Base-by-base conservation (phyloP, 345 rosid genomes). In the Camelina laxa region DNA sequence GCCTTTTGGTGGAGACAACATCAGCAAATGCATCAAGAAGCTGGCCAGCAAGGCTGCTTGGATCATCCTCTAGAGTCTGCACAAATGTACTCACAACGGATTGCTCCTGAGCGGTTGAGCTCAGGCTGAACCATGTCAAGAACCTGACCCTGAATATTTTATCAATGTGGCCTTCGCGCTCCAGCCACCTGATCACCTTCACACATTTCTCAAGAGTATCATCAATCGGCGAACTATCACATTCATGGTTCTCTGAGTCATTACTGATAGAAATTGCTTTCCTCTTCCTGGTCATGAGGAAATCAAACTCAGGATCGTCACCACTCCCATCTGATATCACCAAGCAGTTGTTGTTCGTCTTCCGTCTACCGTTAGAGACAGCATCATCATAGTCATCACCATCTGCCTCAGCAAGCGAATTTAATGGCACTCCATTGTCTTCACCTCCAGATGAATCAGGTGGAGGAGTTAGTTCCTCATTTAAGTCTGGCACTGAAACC, bases 121-220 rank as follows among this genome's bases (percentile, higher is more conserved):
- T 81, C 80, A 92, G 73, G 81, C 99, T 88, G 82, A 86, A 96
- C 99, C 99, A 96, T 39, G 99, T 92, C 60, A 96, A 76, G 83
- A 96, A 82, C 76, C 85, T 96, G 75, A 91, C 73, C 79, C 99
- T 87, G 77, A 96, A 96, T 42, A 86, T 89, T 80, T 80, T 89
- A 56, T 85, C 77, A 3, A 96, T 88, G 72, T 88, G 86, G 53
- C 96, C 97, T 71, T 76, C 91, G 19, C 96, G 80, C 82, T 96
- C 99, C 57, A 96, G 85, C 87, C 86, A 82, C 58, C 99, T 80
- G 48, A 92, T 81, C 69, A 82, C 85, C 86, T 91, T 92, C 74
- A 91, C 96, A 36, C 97, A 88, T 67, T 84, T 82, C 87, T 90
- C 97, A 33, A 96, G 87, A 82, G 84, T 88, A 68, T 90, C 93